phyloP scores from a whole-genome alignment of 176 grass and related monocot genomes.

The Poa pratensis region DNA sequence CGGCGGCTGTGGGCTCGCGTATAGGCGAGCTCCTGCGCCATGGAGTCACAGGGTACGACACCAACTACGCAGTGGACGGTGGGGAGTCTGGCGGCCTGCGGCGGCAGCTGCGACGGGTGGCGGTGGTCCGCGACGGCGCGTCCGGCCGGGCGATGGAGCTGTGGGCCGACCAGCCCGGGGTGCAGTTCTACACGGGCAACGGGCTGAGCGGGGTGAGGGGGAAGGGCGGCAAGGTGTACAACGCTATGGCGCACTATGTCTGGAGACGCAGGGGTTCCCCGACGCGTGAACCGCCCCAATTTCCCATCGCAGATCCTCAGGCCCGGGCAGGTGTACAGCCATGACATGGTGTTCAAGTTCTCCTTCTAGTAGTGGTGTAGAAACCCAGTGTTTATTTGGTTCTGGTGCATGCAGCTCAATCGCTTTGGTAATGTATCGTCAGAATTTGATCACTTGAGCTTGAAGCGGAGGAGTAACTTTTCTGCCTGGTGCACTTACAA shows the following conservation, averaged over 20 bases:
- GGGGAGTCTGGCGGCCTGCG: background rate
- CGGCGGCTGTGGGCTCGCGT: slow-evolving; percentile 51
- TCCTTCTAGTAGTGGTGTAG: slow-evolving; percentile 36
- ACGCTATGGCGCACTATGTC: slow-evolving; percentile 58
- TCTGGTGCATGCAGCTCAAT: background rate
- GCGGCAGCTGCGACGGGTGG: slow-evolving; percentile 56
- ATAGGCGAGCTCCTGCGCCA: slow-evolving; percentile 40
- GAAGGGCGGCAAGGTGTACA: slow-evolving; percentile 64
- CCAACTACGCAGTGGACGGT: slow-evolving; percentile 65
- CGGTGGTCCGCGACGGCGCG: slow-evolving; percentile 48
- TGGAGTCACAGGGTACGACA: slow-evolving; percentile 55
- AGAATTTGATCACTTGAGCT: background rate
- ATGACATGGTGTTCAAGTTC: slow-evolving; percentile 79
- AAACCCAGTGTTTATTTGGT: background rate
- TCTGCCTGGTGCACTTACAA: too few species aligned
- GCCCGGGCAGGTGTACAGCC: slow-evolving; percentile 61
- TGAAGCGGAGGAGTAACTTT: background rate
- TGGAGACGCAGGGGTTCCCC: slow-evolving; percentile 89
- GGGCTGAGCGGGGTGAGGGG: slow-evolving; percentile 47
- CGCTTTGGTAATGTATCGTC: background rate
- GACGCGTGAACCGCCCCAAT: slow-evolving; percentile 72
- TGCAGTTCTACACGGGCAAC: slow-evolving; percentile 78
- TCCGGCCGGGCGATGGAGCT: slow-evolving; percentile 59
- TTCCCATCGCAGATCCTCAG: slow-evolving; percentile 76
- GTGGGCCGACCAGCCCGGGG: slow-evolving; percentile 75